Base-by-base conservation (phyloP, 1,284 basidiomycete genomes). In the Golubevia sp. region DNA sequence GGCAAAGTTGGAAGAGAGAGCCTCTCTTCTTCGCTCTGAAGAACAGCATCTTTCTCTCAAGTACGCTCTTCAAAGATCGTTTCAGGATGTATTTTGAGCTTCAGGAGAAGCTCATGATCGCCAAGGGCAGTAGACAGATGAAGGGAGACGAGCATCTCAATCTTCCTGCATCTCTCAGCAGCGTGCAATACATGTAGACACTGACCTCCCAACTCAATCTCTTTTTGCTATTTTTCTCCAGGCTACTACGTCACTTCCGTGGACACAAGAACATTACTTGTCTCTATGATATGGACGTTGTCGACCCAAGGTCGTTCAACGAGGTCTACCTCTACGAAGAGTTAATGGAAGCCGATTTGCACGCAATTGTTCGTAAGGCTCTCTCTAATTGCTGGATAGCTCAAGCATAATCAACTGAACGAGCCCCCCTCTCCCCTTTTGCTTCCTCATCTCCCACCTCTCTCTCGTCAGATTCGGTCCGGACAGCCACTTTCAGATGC, bases 321-420 rank as follows among this genome's bases (percentile, higher is more conserved):
- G 80, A 83, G 60, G 76, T 83, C 26, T 83, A 83, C 52, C 70
- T 83, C n/a, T 83, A 83, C 63, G 80, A 83, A 60, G 80, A 83
- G 67, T 89, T 98, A 69, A 99, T 99, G 97, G 97, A 99, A 85
- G 97, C 97, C 58, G 97, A 99, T 88, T 88, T 99, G 20, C 97
- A 99, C 81, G 97, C 96, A 21, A 99, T 99, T 84, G 94, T 94
- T 76, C 84, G 89, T 52, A 23, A 38, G 15, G 15, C 2, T 21
- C 25, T 8, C 6, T 24, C 59, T 49, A 48, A 2, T 18, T 2
- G n/a, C 4, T 6, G 20, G 13, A 21, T 24, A 48, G 15, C 34
- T 61, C 56, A 24, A 44, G 23, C 62, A 13, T 44, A 13, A n/a
- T 23, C 62, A 63, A 53, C 56, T 24, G 51, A 34, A 44, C 44